These are phyloP conservation scores for Chaetomidium leptoderma DNA, from an alignment of 495 filamentous ascomycete genomes.

Conservation along the genomic window DNA sequence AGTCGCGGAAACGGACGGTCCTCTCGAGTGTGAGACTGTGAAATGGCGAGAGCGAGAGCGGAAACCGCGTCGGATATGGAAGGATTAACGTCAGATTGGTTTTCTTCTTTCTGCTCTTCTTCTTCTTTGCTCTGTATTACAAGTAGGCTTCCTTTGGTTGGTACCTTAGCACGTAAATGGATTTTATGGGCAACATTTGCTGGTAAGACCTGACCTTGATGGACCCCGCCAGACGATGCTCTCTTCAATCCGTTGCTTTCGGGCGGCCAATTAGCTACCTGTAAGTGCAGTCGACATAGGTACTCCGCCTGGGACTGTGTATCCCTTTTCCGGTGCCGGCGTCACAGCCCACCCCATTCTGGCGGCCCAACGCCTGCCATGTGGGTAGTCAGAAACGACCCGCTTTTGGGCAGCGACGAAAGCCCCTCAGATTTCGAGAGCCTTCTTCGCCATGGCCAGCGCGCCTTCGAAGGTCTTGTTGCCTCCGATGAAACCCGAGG, in stretches of 20 bases:
- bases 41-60: neutral
- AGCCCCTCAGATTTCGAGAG: constrained; percentile 34
- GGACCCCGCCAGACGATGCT: neutral
- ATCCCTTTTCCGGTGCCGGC: neutral
- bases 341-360: neutral
- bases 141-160: constrained; percentile 11
- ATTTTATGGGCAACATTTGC: neutral
- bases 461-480: constrained; percentile 90
- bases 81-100: constrained; percentile 9
- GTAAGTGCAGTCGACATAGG: neutral
- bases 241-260: neutral
- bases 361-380: constrained; percentile 2
- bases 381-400: neutral
- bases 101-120: constrained; percentile 12
- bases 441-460: constrained; percentile 76
- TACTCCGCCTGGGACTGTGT: neutral
- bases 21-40: neutral
- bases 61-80: neutral
- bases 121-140: constrained; percentile 20
- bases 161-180: constrained; percentile 14
- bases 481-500: constrained; percentile 92
- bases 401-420: constrained; percentile 20
- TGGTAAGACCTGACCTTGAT: neutral
- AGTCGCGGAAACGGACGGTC: too few relatives aligned
- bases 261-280: neutral